Conservation (phyloP, 1,139 yeast genomes). For the Kodamaea plutei region DNA sequence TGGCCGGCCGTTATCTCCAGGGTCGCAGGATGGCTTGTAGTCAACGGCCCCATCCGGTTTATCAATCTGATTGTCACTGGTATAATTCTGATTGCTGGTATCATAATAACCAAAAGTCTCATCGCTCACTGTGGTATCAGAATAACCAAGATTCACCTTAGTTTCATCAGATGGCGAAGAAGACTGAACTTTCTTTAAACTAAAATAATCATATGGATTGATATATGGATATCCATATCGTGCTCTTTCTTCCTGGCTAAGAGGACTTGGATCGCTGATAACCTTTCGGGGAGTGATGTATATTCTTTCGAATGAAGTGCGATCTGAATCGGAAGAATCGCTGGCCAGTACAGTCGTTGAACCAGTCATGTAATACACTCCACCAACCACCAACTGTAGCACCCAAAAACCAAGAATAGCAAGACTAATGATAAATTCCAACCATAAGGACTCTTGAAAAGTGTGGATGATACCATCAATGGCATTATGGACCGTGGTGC, state of each 20-base stretch:
- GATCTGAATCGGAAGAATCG: conserved; percentile 3
- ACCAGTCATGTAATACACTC: background rate
- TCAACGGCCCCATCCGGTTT: no score
- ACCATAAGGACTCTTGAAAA: conserved; percentile 31
- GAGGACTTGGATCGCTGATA: conserved; percentile 31
- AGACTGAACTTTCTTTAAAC: no score
- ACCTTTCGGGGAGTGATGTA: conserved; percentile 2
- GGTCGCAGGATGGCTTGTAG: no score
- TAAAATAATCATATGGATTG: no score
- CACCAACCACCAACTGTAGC: conserved; percentile 37
- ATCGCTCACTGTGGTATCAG: no score
- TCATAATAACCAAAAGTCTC: no score
- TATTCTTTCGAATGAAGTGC: conserved; percentile 2
- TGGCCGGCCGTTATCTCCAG: no score
- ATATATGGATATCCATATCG: conserved; percentile 31
- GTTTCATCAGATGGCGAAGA: no score
- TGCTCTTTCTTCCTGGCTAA: conserved; percentile 24
- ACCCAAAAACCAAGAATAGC: conserved; percentile 47
- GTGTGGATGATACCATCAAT: conserved; percentile 21
- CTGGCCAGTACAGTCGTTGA: background rate
- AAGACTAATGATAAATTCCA: conserved; percentile 46
- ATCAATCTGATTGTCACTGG: no score
- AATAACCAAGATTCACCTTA: no score
- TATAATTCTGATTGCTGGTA: no score
- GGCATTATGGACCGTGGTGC: conserved; percentile 14